Evolutionary conservation across 139 green algal genomes (phyloP).

Genomic region (Coccomyxa sp.): DNA sequence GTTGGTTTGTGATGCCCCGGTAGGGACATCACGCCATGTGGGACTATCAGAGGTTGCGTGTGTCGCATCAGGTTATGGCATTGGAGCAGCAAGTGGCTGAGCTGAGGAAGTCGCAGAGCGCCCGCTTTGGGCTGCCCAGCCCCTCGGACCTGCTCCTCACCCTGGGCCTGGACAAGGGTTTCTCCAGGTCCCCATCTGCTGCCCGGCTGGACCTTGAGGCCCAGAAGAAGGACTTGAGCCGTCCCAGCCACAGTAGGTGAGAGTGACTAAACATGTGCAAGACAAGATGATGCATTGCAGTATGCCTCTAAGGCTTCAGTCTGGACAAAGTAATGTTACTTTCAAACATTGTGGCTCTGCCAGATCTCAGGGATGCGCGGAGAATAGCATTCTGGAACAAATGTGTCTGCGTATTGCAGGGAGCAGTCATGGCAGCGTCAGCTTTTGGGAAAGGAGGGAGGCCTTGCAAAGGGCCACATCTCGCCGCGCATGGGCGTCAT

Average conservation of each 20-base stretch:
- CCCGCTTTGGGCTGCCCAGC: conserved; percentile 18
- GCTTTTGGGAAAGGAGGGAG: not conserved
- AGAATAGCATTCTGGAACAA: too few relatives aligned
- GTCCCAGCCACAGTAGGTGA: not conserved
- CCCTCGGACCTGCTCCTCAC: conserved; percentile 28
- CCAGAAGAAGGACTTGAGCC: not conserved
- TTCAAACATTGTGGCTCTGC: not conserved
- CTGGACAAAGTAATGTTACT: not conserved
- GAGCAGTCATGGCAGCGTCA: not conserved
- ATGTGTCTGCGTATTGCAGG: not conserved
- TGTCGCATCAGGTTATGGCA: not conserved
- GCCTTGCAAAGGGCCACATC: conserved; percentile 4
- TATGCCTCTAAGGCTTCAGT: not conserved
- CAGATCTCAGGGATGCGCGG: too few relatives aligned
- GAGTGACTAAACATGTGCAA: not conserved
- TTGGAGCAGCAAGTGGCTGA: conserved; percentile 33
- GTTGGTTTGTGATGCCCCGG: not conserved
- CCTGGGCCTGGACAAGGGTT: conserved; percentile 1
- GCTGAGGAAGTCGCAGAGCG: conserved; percentile 13
- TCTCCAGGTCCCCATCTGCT: not conserved
- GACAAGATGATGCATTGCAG: not conserved
- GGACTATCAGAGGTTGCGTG: not conserved
- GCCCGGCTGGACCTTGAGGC: not conserved
- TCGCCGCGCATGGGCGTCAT: conserved; percentile 19
- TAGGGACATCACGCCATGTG: not conserved